Conservation (phyloP, 2,329 filamentous ascomycete species). For the Aspergillus alliaceus region DNA sequence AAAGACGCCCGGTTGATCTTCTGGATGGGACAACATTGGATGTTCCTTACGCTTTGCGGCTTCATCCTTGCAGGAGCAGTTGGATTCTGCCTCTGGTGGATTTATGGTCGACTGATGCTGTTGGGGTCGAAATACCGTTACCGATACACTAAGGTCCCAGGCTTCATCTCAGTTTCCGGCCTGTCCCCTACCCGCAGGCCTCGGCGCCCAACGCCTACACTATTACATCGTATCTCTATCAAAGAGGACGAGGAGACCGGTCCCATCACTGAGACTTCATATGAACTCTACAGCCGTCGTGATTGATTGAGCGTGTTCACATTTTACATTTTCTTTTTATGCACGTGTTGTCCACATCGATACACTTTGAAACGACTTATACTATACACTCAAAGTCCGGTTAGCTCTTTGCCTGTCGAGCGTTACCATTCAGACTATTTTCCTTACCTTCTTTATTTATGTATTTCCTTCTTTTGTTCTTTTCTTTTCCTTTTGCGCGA, state of each 20-base stretch:
- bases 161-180: slow-evolving; percentile 25
- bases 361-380: slow-evolving; percentile 24
- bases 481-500: too few species aligned
- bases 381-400: not conserved
- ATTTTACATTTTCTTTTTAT: slow-evolving; percentile 8
- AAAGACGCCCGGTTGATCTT: slow-evolving; percentile 65
- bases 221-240: slow-evolving; percentile 39
- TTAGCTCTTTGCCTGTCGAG: not conserved
- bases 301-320: slow-evolving; percentile 23
- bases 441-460: too few species aligned
- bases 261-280: slow-evolving; percentile 34
- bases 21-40: slow-evolving; percentile 61
- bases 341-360: slow-evolving; percentile 9
- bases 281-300: slow-evolving; percentile 37
- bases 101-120: slow-evolving; percentile 49
- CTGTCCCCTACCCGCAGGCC: slow-evolving; percentile 36
- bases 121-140: slow-evolving; percentile 42
- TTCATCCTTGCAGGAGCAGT: slow-evolving; percentile 51
- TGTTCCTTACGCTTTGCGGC: slow-evolving; percentile 54
- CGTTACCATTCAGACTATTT: too few species aligned
- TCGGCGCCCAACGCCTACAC: slow-evolving; percentile 34
- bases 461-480: too few species aligned
- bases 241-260: slow-evolving; percentile 43
- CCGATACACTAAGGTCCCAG: slow-evolving; percentile 36
- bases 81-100: slow-evolving; percentile 51